phyloP scores from a whole-genome alignment of 2,329 filamentous ascomycete species.

The Cryphonectria japonica region DNA sequence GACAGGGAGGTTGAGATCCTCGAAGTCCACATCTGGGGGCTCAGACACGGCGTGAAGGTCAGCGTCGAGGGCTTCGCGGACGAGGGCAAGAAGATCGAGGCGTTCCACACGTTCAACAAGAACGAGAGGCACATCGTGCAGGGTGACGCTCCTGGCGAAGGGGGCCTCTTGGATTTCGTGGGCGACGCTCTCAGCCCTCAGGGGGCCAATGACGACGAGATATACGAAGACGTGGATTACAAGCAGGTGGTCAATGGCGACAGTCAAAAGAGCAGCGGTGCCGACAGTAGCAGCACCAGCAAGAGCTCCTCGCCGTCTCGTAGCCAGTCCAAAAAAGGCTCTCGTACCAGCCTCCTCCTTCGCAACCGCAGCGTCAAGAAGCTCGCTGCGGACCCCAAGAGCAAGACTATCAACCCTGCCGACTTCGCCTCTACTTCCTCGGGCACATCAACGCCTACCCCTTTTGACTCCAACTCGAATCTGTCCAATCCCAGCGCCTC shows the following conservation, averaged over 20 bases:
- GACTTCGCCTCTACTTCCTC: slow-evolving; percentile 23
- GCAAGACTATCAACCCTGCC: slow-evolving; percentile 37
- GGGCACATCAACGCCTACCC: slow-evolving; percentile 25
- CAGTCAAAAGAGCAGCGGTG: slow-evolving; percentile 19
- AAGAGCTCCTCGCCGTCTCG: slow-evolving; percentile 34
- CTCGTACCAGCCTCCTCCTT: slow-evolving; percentile 29
- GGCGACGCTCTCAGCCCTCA: slow-evolving; percentile 45
- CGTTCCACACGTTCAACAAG: slow-evolving; percentile 78
- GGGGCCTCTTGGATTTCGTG: slow-evolving; percentile 54
- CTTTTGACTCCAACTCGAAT: slow-evolving; percentile 27
- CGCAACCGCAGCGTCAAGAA: slow-evolving; percentile 27
- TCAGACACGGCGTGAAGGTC: slow-evolving; percentile 86
- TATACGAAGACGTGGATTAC: slow-evolving; percentile 39
- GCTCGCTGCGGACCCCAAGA: slow-evolving; percentile 31
- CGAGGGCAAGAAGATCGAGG: slow-evolving; percentile 85
- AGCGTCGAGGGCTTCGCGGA: slow-evolving; percentile 83
- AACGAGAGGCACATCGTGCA: slow-evolving; percentile 73
- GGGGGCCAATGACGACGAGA: slow-evolving; percentile 38
- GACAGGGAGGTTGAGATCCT: slow-evolving; percentile 83
- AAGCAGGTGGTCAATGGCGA: slow-evolving; percentile 22
- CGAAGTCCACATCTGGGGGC: slow-evolving; percentile 88
- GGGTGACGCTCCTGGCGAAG: slow-evolving; percentile 54
- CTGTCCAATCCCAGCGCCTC: slow-evolving; percentile 21
- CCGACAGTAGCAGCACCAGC: slow-evolving; percentile 26
- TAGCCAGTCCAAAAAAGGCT: slow-evolving; percentile 32